A percentile compares a stretch with the other conserved stretches of the same genome.
Evolutionary conservation across 2,329 filamentous ascomycete species (phyloP).

Genomic region (Claviceps paspali): DNA sequence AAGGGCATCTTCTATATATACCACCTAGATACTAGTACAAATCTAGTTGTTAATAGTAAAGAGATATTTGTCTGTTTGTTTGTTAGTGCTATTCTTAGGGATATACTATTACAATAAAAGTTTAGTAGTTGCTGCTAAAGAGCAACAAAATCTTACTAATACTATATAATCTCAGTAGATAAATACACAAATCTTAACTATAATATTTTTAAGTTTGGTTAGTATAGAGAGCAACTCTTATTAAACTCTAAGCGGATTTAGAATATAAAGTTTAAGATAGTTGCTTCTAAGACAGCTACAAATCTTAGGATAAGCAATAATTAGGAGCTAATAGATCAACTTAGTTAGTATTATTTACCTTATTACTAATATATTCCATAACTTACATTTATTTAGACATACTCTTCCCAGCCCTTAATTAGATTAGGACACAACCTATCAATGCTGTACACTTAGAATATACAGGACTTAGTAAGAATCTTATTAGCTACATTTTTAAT

Average conservation of each 20-base stretch:
- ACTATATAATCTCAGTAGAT: background rate
- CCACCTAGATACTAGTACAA: background rate
- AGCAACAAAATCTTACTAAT: background rate
- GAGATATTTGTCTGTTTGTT: background rate
- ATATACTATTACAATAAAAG: background rate
- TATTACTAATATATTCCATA: background rate
- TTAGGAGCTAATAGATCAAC: background rate
- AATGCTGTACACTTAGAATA: background rate
- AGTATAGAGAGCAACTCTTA: background rate
- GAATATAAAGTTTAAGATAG: background rate
- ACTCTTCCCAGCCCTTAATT: background rate
- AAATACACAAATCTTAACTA: background rate
- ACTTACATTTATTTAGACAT: background rate
- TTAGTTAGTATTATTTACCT: too few relatives aligned
- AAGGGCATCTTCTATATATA: background rate
- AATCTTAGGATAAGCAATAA: background rate
- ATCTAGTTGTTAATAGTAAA: background rate
- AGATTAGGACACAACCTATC: background rate
- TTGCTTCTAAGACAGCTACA: too few relatives aligned
- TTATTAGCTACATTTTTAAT: background rate
- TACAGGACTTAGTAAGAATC: background rate
- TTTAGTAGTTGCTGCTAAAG: background rate
- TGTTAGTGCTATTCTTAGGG: background rate
- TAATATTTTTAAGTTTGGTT: conserved; percentile 1
- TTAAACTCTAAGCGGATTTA: background rate